Evolutionary conservation across 148 eudicot genomes (phyloP).

Genomic region (Fallopia convolvulus): DNA sequence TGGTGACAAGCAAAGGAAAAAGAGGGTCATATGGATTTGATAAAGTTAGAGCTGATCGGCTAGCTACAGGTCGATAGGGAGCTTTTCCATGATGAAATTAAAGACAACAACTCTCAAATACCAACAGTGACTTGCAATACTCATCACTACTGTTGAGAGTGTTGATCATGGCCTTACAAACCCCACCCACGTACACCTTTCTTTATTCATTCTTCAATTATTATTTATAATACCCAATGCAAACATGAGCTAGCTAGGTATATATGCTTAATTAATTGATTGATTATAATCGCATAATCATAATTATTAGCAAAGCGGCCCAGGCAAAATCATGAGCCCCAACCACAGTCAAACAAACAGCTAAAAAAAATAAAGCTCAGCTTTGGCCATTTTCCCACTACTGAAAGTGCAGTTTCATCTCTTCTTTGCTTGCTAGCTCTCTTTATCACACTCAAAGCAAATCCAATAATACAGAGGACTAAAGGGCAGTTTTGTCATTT

Average conservation of each 20-base stretch:
- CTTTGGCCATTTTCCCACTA: constrained; percentile 6
- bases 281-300: background rate
- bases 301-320: background rate
- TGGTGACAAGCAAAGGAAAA: background rate
- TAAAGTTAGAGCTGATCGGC: background rate
- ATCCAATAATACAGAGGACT: background rate
- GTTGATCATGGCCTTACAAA: background rate
- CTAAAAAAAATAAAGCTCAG: background rate
- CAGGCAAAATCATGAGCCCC: background rate
- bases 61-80: constrained; percentile 5
- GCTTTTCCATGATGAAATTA: constrained; percentile 7
- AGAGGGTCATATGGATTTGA: background rate
- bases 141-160: background rate
- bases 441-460: constrained; percentile 10
- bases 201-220: background rate
- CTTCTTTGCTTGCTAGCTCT: background rate
- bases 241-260: background rate
- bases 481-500: constrained; percentile 10
- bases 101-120: constrained; percentile 1
- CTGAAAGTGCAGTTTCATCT: constrained; percentile 1
- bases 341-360: background rate
- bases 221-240: background rate
- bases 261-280: background rate
- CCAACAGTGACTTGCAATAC: constrained; percentile 3
- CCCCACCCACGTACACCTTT: background rate